Conservation (phyloP, 2,329 filamentous ascomycete species). For the Claviceps africana region DNA sequence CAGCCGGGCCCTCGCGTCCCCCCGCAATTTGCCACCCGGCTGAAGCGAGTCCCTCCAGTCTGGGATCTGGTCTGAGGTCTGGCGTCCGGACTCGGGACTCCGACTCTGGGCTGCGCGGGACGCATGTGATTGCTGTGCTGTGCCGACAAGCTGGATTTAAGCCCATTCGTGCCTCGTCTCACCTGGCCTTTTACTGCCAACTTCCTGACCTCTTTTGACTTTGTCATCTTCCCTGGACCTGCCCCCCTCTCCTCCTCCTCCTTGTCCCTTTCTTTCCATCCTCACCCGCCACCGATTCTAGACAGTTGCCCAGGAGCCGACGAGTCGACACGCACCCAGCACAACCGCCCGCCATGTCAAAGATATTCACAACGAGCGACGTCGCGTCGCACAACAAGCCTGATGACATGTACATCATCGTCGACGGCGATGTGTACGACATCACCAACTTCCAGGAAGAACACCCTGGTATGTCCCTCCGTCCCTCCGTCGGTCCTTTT, state of each 20-base stretch:
- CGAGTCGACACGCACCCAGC: background rate
- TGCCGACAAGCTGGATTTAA: background rate
- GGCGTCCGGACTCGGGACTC: too few relatives aligned
- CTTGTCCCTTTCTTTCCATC: background rate
- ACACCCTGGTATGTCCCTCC: conserved; percentile 51
- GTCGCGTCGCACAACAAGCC: conserved; percentile 86
- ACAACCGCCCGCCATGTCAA: conserved; percentile 51
- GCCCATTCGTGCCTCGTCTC: background rate
- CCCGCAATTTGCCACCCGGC: too few relatives aligned
- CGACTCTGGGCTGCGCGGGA: too few relatives aligned
- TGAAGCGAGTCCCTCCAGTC: too few relatives aligned
- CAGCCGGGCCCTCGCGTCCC: too few relatives aligned
- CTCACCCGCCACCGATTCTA: background rate
- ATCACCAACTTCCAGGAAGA: conserved; percentile 78
- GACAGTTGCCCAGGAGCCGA: too few relatives aligned
- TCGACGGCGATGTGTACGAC: conserved; percentile 94
- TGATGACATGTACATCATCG: conserved; percentile 73
- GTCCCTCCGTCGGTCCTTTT: conserved; percentile 13
- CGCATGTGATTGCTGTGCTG: background rate
- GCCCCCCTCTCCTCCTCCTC: too few relatives aligned
- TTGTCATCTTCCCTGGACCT: too few relatives aligned
- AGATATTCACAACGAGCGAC: conserved; percentile 70
- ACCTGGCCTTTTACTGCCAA: background rate
- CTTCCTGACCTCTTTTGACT: too few relatives aligned
- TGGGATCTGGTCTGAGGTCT: too few relatives aligned